Conservation (phyloP, 1,284 basidiomycete genomes). For the Cryptococcus sp. region DNA sequence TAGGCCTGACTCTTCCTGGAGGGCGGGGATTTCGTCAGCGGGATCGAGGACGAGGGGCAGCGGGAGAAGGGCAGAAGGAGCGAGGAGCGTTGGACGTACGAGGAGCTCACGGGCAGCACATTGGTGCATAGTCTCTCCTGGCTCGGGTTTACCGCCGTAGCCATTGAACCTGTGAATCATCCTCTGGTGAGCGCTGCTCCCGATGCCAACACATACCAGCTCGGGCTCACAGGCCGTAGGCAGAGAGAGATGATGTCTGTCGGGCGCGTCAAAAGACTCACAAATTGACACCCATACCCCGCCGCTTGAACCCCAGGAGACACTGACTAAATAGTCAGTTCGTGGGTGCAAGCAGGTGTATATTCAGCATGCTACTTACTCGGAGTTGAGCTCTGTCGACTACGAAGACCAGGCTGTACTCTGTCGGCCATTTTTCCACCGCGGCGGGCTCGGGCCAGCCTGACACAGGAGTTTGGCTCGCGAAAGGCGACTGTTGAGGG, state of each 20-base stretch:
- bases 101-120: slow-evolving; percentile 63
- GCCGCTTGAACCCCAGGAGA: slow-evolving; percentile 66
- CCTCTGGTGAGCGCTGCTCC: not conserved
- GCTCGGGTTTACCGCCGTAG: slow-evolving; percentile 70
- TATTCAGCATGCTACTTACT: not conserved
- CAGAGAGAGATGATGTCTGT: too few species aligned
- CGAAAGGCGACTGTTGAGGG: slow-evolving; percentile 4
- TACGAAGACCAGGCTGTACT: slow-evolving; percentile 51
- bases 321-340: slow-evolving; percentile 43
- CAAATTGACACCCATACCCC: slow-evolving; percentile 64
- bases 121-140: slow-evolving; percentile 58
- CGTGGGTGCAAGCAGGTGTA: not conserved
- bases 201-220: not conserved
- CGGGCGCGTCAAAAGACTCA: slow-evolving; percentile 41
- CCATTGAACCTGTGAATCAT: slow-evolving; percentile 59
- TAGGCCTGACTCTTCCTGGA: slow-evolving; percentile 74
- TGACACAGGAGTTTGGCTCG: slow-evolving; percentile 1
- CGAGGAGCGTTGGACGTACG: slow-evolving; percentile 13
- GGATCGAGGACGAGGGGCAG: too few species aligned
- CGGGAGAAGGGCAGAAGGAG: too few species aligned
- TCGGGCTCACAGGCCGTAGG: too few species aligned
- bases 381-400: slow-evolving; percentile 23
- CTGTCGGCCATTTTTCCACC: not conserved
- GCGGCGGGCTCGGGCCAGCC: slow-evolving; percentile 6
- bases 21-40: not conserved